Evolutionary conservation across 805 yeast species (phyloP).

Genomic region (Myxozyma nipponensis): DNA sequence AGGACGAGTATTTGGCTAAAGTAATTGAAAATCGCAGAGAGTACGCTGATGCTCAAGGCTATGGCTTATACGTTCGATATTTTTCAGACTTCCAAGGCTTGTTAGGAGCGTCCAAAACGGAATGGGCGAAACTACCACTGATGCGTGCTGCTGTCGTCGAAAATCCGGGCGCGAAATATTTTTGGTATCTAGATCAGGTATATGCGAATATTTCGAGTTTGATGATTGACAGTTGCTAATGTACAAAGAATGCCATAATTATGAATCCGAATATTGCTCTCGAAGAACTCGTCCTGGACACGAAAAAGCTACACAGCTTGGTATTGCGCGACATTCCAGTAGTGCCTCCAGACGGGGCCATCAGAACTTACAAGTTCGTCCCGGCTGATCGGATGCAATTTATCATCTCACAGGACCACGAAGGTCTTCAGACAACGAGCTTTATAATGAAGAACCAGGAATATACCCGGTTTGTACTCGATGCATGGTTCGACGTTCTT

Average conservation of each 20-base stretch:
- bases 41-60: conserved; percentile 76
- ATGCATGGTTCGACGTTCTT: conserved; percentile 72
- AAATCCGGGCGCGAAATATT: conserved; percentile 84
- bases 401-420: conserved; percentile 64
- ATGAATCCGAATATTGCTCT: conserved; percentile 67
- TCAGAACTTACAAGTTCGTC: conserved; percentile 64
- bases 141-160: conserved; percentile 89
- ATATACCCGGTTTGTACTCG: conserved; percentile 65
- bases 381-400: conserved; percentile 53
- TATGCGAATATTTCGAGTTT: not conserved
- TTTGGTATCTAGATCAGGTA: conserved; percentile 71
- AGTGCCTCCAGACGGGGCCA: conserved; percentile 61
- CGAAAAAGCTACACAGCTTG: conserved; percentile 58
- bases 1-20: conserved; percentile 55
- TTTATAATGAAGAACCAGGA: conserved; percentile 67
- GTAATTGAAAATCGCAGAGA: conserved; percentile 83
- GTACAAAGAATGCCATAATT: conserved; percentile 63
- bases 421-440: conserved; percentile 62
- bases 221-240: not conserved
- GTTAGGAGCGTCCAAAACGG: conserved; percentile 15
- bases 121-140: conserved; percentile 63
- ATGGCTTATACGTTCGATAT: conserved; percentile 84
- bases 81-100: conserved; percentile 60
- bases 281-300: conserved; percentile 54
- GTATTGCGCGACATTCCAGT: conserved; percentile 70